phyloP scores from a whole-genome alignment of 805 yeast genomes.

The Yamadazyma scolyti region DNA sequence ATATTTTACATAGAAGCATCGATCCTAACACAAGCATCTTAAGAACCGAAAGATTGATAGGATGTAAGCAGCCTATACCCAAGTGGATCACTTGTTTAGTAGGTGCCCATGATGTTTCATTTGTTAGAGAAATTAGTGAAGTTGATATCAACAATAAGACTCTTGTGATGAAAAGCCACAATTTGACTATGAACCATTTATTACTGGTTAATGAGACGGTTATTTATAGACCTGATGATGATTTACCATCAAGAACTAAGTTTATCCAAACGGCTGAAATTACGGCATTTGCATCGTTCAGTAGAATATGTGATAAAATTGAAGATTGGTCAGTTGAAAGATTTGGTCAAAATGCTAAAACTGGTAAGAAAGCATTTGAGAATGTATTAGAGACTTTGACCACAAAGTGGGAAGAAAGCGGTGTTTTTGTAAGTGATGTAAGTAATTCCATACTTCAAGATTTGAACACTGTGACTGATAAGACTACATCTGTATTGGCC shows the following conservation, averaged over 20 bases:
- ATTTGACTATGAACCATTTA: conserved; percentile 74
- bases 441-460: conserved; percentile 23
- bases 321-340: conserved; percentile 92
- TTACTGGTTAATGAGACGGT: conserved; percentile 85
- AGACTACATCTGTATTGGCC: conserved; percentile 9
- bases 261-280: conserved; percentile 85
- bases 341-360: conserved; percentile 80
- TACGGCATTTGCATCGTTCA: conserved; percentile 74
- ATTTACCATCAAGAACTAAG: conserved; percentile 51
- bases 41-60: conserved; percentile 81
- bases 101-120: conserved; percentile 70
- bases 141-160: conserved; percentile 67
- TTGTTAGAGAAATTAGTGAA: conserved; percentile 84
- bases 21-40: conserved; percentile 48
- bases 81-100: conserved; percentile 69
- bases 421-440: conserved; percentile 32
- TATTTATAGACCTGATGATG: conserved; percentile 66
- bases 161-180: conserved; percentile 77
- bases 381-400: conserved; percentile 57
- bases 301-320: conserved; percentile 68
- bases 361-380: conserved; percentile 85
- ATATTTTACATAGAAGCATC: conserved; percentile 72
- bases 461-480: conserved; percentile 12
- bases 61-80: conserved; percentile 85
- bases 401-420: conserved; percentile 41